phyloP scores from a whole-genome alignment of 805 yeast genomes.

The Starmerella scarabaei region DNA sequence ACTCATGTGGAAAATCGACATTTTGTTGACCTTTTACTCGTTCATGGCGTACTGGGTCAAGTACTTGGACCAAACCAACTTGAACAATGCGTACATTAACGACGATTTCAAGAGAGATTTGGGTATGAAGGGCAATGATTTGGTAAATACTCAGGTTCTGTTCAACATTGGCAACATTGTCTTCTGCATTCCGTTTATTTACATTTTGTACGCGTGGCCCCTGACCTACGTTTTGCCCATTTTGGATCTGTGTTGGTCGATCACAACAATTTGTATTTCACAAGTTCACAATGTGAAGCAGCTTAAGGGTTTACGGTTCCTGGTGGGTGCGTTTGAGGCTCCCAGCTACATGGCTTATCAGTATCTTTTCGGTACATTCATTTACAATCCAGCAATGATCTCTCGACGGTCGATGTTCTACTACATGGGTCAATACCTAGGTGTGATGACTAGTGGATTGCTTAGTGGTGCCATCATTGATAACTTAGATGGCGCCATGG shows the following conservation, averaged over 20 bases:
- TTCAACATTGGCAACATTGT: slow-evolving; percentile 48
- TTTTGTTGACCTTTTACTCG: slow-evolving; percentile 40
- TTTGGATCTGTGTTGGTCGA: slow-evolving; percentile 55
- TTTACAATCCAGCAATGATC: slow-evolving; percentile 44
- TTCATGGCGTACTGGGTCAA: slow-evolving; percentile 58
- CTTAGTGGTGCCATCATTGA: slow-evolving; percentile 44
- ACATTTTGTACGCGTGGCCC: slow-evolving; percentile 42
- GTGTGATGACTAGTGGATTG: slow-evolving; percentile 48
- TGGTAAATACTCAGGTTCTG: slow-evolving; percentile 43
- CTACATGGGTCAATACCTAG: slow-evolving; percentile 50
- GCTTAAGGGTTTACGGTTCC: slow-evolving; percentile 49
- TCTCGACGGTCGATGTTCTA: slow-evolving; percentile 49
- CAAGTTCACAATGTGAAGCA: slow-evolving; percentile 38
- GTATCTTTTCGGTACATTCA: slow-evolving; percentile 36
- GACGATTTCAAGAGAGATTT: slow-evolving; percentile 28
- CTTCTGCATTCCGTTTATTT: slow-evolving; percentile 52
- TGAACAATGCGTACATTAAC: slow-evolving; percentile 52
- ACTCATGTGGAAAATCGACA: slow-evolving; percentile 42
- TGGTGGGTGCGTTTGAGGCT: slow-evolving; percentile 58
- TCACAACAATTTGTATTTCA: slow-evolving; percentile 46
- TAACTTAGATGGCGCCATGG: slow-evolving; percentile 37
- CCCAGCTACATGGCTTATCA: slow-evolving; percentile 44
- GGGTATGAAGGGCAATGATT: slow-evolving; percentile 48
- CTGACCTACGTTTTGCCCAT: slow-evolving; percentile 41
- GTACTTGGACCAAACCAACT: slow-evolving; percentile 47